Evolutionary conservation across 2,329 filamentous ascomycete genomes (phyloP).

Genomic region (Stachybotrys elegans): DNA sequence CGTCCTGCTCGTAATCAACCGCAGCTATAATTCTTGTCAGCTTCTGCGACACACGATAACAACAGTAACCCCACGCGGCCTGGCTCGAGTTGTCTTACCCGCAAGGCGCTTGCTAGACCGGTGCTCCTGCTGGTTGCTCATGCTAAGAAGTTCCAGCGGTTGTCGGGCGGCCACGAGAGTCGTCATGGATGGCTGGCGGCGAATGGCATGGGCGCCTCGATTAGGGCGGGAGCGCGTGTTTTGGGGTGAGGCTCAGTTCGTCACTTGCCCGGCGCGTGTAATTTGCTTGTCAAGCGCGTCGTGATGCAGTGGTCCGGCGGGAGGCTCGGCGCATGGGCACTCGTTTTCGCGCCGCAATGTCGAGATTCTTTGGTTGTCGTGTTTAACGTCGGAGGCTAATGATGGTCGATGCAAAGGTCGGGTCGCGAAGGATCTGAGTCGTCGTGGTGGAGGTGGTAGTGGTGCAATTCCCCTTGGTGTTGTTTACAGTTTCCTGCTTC

Average conservation of each 20-base stretch:
- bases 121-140: slow-evolving; percentile 59
- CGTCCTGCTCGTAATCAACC: slow-evolving; percentile 63
- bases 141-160: slow-evolving; percentile 63
- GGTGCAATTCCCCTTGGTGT: not conserved
- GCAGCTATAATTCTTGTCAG: too few species aligned
- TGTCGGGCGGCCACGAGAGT: slow-evolving; percentile 60
- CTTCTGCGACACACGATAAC: slow-evolving; percentile 14
- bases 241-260: too few species aligned
- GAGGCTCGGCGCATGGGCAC: too few species aligned
- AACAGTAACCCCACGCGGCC: slow-evolving; percentile 4
- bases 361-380: too few species aligned
- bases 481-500: slow-evolving; percentile 1
- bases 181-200: slow-evolving; percentile 59
- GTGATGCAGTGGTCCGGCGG: too few species aligned
- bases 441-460: not conserved
- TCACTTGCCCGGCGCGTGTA: too few species aligned
- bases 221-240: too few species aligned
- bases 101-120: slow-evolving; percentile 61
- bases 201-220: slow-evolving; percentile 17
- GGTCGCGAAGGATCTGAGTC: too few species aligned
- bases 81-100: slow-evolving; percentile 33
- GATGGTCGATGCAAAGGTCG: too few species aligned
- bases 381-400: too few species aligned
- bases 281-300: too few species aligned
- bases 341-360: too few species aligned